Evolutionary conservation across 495 filamentous ascomycete genomes (phyloP).

Genomic region (Neurospora tetraspora): DNA sequence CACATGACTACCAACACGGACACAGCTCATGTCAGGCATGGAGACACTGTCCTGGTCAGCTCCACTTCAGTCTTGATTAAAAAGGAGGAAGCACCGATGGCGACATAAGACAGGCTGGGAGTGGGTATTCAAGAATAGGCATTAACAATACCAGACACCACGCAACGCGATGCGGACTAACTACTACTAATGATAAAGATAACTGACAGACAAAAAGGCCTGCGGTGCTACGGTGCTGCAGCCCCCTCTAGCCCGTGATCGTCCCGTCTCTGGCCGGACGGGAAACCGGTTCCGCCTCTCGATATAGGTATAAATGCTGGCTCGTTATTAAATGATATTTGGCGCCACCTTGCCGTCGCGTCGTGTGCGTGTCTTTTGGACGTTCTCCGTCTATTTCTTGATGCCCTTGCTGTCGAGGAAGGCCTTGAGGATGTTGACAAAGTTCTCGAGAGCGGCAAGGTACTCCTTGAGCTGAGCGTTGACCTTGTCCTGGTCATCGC

Average conservation of each 20-base stretch:
- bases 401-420: conserved; percentile 60
- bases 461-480: conserved; percentile 51
- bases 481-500: conserved; percentile 53
- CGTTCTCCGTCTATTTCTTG: conserved; percentile 49
- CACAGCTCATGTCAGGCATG: neutral
- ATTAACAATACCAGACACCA: neutral
- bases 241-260: neutral
- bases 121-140: neutral
- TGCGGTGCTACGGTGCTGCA: neutral
- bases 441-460: conserved; percentile 63
- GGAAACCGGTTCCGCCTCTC: neutral
- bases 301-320: neutral
- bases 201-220: neutral
- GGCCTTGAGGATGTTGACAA: conserved; percentile 62
- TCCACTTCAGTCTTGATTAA: neutral
- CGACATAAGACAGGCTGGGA: neutral
- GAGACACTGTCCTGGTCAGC: neutral
- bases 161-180: neutral
- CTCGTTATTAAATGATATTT: neutral
- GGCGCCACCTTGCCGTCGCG: neutral
- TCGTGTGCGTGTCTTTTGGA: conserved; percentile 15
- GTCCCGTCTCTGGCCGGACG: neutral
- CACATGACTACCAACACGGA: neutral
- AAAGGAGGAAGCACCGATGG: neutral
- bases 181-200: neutral